Base-by-base conservation (phyloP, 768 basidiomycete species). In the Suillus ampliporus region DNA sequence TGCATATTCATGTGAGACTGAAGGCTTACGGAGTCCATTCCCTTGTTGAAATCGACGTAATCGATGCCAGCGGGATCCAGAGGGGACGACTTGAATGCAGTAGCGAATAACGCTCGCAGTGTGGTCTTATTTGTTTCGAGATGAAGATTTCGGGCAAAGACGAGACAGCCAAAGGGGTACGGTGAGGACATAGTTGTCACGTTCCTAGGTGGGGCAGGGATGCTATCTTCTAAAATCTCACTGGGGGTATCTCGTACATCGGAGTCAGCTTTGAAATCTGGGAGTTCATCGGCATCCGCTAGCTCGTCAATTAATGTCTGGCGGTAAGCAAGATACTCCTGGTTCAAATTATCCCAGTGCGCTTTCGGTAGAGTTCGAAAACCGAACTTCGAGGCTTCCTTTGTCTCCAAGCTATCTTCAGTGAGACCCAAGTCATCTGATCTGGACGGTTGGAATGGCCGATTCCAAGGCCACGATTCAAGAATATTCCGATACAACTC, bases 61-160 rank as follows among this genome's bases (percentile, higher is more conserved):
- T 94, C 90, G 34, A 94, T 72, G 2, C 80, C 84, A 8, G 76
- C 74, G 17, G 59, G 31, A 63, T 38, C 54, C 21, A 46, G 40
- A 50, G 8, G 40, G 15, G 58, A 57, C 1, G 47, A 68, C 21
- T 38, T 56, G 48, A 86, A 81, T 2, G 84, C 80, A 8, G 69
- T 71, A 0, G 79, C 68, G 63, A 93, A 88, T 6, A 92, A 71
- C 3, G 78, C 72, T 47, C 86, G 88, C 17, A 95, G 79, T 0
- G 90, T 89, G 0, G 93, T 94, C 73, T 93, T 94, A 72, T 93
- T 95, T 31, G 92, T 91, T 61, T 87, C 86, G 3, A 84, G 78
- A 63, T 93, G 89, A 9, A 94, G 69, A 71, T 91, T 83, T 47
- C 87, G 86, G 7, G 86, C 84, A 69, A 89, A 91, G 35, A 91